Evolutionary conservation across 495 filamentous ascomycete species (phyloP).

Genomic region (Daldinia grandis): DNA sequence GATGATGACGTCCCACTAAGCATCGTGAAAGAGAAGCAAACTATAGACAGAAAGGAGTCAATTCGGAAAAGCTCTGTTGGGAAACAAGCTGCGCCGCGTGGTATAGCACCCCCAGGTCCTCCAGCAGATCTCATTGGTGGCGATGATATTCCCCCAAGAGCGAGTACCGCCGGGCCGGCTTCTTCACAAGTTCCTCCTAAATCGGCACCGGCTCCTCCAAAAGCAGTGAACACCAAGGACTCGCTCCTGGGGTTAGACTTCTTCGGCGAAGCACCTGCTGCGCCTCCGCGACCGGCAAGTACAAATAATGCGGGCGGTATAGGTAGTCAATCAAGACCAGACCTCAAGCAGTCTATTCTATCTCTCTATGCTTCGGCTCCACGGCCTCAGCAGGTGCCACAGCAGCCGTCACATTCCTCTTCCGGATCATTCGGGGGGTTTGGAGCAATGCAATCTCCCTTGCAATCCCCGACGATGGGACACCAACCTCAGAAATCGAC

Average conservation of each 20-base stretch:
- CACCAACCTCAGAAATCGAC: constrained; percentile 57
- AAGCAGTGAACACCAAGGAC: constrained; percentile 68
- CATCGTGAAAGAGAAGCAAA: constrained; percentile 66
- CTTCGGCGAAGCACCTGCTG: constrained; percentile 73
- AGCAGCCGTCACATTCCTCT: constrained; percentile 58
- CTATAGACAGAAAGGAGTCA: constrained; percentile 58
- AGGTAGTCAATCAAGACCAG: constrained; percentile 78
- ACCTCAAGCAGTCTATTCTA: constrained; percentile 95
- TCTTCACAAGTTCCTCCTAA: constrained; percentile 74
- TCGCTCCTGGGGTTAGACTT: constrained; percentile 95
- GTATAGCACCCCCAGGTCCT: constrained; percentile 47
- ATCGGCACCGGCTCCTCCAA: constrained; percentile 67
- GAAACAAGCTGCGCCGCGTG: constrained; percentile 43
- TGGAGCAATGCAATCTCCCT: constrained; percentile 71
- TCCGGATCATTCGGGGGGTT: constrained; percentile 63
- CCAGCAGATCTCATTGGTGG: constrained; percentile 61
- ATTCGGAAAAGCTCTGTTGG: constrained; percentile 53
- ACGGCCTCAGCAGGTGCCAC: constrained; percentile 67
- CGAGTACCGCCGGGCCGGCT: constrained; percentile 69
- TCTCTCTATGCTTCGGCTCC: constrained; percentile 92
- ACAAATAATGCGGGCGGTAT: constrained; percentile 67
- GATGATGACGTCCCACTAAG: constrained; percentile 80
- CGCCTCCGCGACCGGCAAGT: constrained; percentile 76
- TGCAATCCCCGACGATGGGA: constrained; percentile 52
- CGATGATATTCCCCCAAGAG: constrained; percentile 56